Base-by-base conservation (phyloP, 177 flowering plant genomes). In the Vitis hybrid region DNA sequence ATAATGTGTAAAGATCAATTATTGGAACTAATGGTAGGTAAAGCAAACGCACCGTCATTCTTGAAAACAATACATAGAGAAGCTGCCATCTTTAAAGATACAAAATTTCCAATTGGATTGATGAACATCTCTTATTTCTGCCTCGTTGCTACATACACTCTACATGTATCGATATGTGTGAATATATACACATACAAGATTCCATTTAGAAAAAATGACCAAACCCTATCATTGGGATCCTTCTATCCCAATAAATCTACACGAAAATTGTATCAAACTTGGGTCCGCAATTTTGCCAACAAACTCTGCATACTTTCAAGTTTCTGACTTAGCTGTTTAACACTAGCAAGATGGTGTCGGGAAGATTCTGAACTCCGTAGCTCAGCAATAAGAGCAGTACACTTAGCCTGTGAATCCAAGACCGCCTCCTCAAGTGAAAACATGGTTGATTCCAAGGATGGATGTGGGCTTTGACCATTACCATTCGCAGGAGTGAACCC, bases 391-490 rank as follows among this genome's bases (percentile, higher is more conserved):
- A 94, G 88, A 31, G 84, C 83, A 45, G 74, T 71, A 77, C 95
- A 91, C 29, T 78, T 86, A 31, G 86, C 82, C 68, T 87, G 87
- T 26, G 97, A 85, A 74, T 91, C 97, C 57, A 64, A 50, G 48
- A 91, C 66, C 51, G 85, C 85, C 66, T 84, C 86, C 76, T 94
- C 99, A 29, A 94, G 86, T 10, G 82, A 87, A 72, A 83, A 74
- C 49, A 94, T 75, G 11, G 95, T 87, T 51, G 91, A 75, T 65
- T 84, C 89, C 65, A 82, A n/a, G 29, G 66, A 58, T 63, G 80
- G 66, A 51, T 13, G 68, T 33, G 70, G 68, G 64, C 73, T 80
- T 72, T 74, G 80, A 15, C 18, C 73, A 5, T 45, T 70, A 56
- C 48, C 7, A 63, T 78, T 72, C 68, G 83, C 51, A 70, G 87